Evolutionary conservation across 768 basidiomycete genomes (phyloP), one percentile per base, ranked within the genome.

Genomic region (Panaeolus cyanescens): DNA sequence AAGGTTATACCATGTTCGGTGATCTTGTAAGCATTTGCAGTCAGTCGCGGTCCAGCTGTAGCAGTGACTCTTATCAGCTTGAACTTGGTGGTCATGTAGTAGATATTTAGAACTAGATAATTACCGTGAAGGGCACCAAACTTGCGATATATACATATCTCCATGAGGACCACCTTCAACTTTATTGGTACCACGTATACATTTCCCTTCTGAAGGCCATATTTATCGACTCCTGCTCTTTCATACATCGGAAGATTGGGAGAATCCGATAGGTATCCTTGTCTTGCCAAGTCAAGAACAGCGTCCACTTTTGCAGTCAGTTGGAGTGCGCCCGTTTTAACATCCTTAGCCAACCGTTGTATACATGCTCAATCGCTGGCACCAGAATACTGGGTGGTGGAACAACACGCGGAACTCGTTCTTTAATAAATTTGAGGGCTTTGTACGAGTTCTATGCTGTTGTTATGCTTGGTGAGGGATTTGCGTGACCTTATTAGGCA

Each of bases 151-250:
- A 68, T 68, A n/a, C n/a, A n/a, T n/a, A n/a, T n/a, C n/a, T n/a
- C n/a, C n/a, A n/a, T n/a, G n/a, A n/a, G n/a, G n/a, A n/a, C n/a
- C n/a, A n/a, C n/a, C n/a, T n/a, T n/a, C 6, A 66, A 65, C 32
- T 69, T 65, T 54, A 68, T 66, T 12, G 70, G 70, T 3, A 67
- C 69, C 30, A 67, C 69, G 59, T 70, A 66, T 30, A 68, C 64
- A 28, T 68, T 70, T 54, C 69, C 70, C 32, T 55, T 68, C 20
- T 66, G 62, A 2, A 70, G 60, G 2, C 69, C 67, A 63, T 69
- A 55, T n/a, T 65, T 54, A 55, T 68, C 68, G 10, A 67, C 17
- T 0, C 64, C 65, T 17, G 60, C 59, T 22, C 59, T 58, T 37
- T 69, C 63, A 53, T 70, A 72, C 58, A 70, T 19, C 9, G 19